Evolutionary conservation across 108 stramenopile genomes (phyloP).

Genomic region (Aurantiochytrium sp.): DNA sequence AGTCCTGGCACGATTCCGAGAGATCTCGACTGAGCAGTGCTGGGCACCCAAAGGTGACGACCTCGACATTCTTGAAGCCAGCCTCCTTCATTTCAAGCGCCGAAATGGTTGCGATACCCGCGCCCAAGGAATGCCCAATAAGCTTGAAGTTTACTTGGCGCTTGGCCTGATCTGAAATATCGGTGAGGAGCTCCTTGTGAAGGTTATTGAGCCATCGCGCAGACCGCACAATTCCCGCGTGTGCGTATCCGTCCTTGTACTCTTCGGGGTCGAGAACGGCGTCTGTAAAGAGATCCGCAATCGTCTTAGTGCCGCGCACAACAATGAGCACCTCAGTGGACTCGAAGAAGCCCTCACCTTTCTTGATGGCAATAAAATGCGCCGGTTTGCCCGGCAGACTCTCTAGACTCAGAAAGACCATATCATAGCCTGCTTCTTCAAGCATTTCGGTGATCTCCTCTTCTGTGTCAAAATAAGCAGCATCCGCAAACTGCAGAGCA

Average conservation of each 20-base stretch:
- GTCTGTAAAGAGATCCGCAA: slow-evolving; percentile 68
- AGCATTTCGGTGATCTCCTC: slow-evolving; percentile 54
- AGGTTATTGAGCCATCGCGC: slow-evolving; percentile 57
- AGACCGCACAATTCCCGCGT: slow-evolving; percentile 56
- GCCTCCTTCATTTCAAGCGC: slow-evolving; percentile 57
- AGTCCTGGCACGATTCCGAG: slow-evolving; percentile 49
- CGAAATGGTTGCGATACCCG: slow-evolving; percentile 65
- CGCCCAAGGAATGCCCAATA: slow-evolving; percentile 65
- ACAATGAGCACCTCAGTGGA: slow-evolving; percentile 58
- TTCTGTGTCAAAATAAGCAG: slow-evolving; percentile 58
- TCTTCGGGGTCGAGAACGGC: slow-evolving; percentile 55
- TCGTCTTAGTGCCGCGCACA: slow-evolving; percentile 66
- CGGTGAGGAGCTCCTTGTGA: slow-evolving; percentile 47
- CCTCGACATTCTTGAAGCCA: slow-evolving; percentile 37
- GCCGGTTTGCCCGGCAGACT: slow-evolving; percentile 59
- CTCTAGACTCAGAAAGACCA: slow-evolving; percentile 52
- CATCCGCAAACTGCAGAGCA: slow-evolving; percentile 51
- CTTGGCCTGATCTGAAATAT: slow-evolving; percentile 43
- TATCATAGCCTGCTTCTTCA: slow-evolving; percentile 34
- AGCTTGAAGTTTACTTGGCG: slow-evolving; percentile 56
- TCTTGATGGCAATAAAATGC: slow-evolving; percentile 65
- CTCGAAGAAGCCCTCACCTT: slow-evolving; percentile 46
- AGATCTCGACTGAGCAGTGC: slow-evolving; percentile 55
- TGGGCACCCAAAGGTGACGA: slow-evolving; percentile 69
- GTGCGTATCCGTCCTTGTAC: slow-evolving; percentile 63